Percentiles rank a stretch among this genome's conserved stretches.
Conservation (phyloP, 2,329 filamentous ascomycete species). For the Tolypocladium album region DNA sequence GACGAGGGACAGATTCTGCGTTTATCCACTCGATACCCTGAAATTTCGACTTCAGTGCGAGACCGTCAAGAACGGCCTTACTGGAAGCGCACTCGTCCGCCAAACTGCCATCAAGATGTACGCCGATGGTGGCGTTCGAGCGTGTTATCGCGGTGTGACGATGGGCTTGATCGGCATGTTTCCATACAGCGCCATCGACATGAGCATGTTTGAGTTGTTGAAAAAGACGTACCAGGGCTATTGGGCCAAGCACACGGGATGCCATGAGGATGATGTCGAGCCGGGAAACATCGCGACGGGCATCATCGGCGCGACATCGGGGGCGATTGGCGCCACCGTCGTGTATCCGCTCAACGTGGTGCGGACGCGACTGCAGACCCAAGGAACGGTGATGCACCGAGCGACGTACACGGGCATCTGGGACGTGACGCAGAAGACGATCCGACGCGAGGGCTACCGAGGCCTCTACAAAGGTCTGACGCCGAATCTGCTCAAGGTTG, state of each 20-base stretch:
- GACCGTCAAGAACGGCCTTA: slow-evolving; percentile 74
- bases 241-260: slow-evolving; percentile 56
- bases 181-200: slow-evolving; percentile 92
- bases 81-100: slow-evolving; percentile 71
- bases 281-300: slow-evolving; percentile 78
- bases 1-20: slow-evolving; percentile 53
- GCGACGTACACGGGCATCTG: slow-evolving; percentile 82
- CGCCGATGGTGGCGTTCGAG: slow-evolving; percentile 58
- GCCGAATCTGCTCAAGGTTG: slow-evolving; percentile 91
- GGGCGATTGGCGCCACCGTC: slow-evolving; percentile 82
- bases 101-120: slow-evolving; percentile 84
- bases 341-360: slow-evolving; percentile 95
- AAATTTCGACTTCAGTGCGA: slow-evolving; percentile 87
- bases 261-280: slow-evolving; percentile 73
- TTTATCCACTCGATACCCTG: slow-evolving; percentile 86
- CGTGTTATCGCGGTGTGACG: slow-evolving; percentile 84
- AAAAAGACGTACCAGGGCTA: slow-evolving; percentile 64
- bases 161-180: slow-evolving; percentile 97
- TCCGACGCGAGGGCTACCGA: slow-evolving; percentile 69
- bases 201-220: slow-evolving; percentile 88
- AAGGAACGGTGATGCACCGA: slow-evolving; percentile 86
- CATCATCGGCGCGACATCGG: slow-evolving; percentile 81
- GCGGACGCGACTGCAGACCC: slow-evolving; percentile 82
- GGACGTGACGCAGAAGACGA: slow-evolving; percentile 78
- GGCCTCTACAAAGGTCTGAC: slow-evolving; percentile 93